phyloP scores from a whole-genome alignment of 768 basidiomycete species.

The Lactarius sp. region DNA sequence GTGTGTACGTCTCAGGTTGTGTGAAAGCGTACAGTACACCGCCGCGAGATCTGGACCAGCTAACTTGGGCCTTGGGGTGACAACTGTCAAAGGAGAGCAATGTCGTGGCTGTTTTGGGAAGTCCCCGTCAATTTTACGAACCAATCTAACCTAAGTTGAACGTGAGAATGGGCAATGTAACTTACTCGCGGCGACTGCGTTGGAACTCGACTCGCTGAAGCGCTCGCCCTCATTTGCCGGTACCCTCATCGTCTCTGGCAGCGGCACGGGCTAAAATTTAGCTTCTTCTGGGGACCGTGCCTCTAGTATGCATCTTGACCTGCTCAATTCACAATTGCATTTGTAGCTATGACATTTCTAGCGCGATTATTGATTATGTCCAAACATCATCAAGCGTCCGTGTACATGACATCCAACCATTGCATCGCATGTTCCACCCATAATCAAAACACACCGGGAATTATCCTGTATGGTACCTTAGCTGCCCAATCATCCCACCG shows the following conservation, averaged over 20 bases:
- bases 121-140: not conserved
- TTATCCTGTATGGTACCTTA: constrained; percentile 20
- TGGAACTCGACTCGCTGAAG: too few species aligned
- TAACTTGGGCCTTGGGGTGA: not conserved
- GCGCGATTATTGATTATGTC: not conserved
- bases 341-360: not conserved
- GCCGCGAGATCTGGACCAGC: not conserved
- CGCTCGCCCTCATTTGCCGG: not conserved
- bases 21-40: not conserved
- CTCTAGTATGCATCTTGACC: not conserved
- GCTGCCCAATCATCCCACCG: constrained; percentile 25
- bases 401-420: not conserved
- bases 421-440: not conserved
- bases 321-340: not conserved
- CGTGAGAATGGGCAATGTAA: not conserved
- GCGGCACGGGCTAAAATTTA: not conserved
- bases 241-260: not conserved
- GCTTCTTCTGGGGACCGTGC: not conserved
- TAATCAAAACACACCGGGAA: constrained; percentile 22
- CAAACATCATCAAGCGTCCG: not conserved
- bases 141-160: not conserved
- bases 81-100: not conserved
- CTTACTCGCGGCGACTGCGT: too few species aligned
- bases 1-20: not conserved
- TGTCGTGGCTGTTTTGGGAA: not conserved